These are phyloP conservation scores for Eutypa lata DNA, from an alignment of 2,329 filamentous ascomycete genomes.

Conservation along the genomic window DNA sequence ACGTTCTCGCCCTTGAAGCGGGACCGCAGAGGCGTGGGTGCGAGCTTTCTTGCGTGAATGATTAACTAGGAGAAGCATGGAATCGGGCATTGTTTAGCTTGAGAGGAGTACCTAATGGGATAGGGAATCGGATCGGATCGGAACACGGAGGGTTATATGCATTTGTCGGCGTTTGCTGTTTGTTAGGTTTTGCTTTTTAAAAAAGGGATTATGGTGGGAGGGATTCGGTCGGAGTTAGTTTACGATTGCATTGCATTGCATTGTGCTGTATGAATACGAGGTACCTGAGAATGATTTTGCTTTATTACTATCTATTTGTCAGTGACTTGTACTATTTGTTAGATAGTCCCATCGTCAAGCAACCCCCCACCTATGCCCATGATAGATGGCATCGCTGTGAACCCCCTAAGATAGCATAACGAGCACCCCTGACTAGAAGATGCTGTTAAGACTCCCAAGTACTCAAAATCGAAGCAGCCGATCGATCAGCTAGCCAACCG, in stretches of 20 bases:
- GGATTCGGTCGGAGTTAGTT: neutral
- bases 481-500: neutral
- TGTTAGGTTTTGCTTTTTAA: neutral
- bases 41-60: conserved; percentile 54
- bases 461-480: neutral
- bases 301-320: too few relatives aligned
- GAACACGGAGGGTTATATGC: neutral
- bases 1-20: conserved; percentile 72
- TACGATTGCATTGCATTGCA: neutral
- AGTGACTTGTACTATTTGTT: neutral
- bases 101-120: too few relatives aligned
- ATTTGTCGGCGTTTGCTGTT: neutral
- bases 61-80: conserved; percentile 7
- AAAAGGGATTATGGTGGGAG: neutral
- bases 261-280: neutral
- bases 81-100: neutral
- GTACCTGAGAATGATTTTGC: neutral
- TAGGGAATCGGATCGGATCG: neutral
- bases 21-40: conserved; percentile 60
- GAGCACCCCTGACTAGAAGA: too few relatives aligned
- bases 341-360: too few relatives aligned
- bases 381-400: neutral
- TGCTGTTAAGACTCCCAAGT: too few relatives aligned
- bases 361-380: too few relatives aligned
- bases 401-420: too few relatives aligned